Evolutionary conservation across 208 protist species (phyloP), one percentile per base, ranked within the genome.

Genomic region (Acanthamoeba lenticulata): DNA sequence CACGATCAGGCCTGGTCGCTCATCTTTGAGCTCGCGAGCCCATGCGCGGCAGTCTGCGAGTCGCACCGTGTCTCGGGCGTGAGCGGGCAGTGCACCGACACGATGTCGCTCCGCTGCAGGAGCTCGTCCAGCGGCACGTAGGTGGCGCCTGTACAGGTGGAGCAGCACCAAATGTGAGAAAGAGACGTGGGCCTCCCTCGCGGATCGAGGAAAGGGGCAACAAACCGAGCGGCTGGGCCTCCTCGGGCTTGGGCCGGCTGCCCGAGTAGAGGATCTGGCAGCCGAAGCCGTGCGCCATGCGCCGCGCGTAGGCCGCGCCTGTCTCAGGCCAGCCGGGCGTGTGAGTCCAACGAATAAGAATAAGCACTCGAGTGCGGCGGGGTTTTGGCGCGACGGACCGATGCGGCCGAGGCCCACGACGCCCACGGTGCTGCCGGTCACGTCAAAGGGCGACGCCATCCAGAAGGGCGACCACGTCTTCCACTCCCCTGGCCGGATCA

Each of bases 1-100:
- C 49, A 57, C 49, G 49, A 57, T 24, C 49, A 9, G 49, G 49
- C n/a, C n/a, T n/a, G n/a, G n/a, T n/a, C n/a, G n/a, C n/a, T n/a
- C n/a, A n/a, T n/a, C n/a, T 57, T 57, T 57, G 13, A 57, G 49
- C 49, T 57, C 13, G 49, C 49, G 49, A 9, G 49, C 19, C 49
- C 19, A 72, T 29, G 36, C 7, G 29, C 9, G 34, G 3, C 24
- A 15, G 67, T 27, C 27, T 38, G 29, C 27, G 60, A 29, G 6
- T 21, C 1, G 6, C 45, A 44, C 42, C 57, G 42, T 24, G 94
- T 95, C 27, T 85, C 67, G 44, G 90, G n/a, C 0, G 77, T 95
- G 49, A 94, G 93, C 34, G 94, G 94, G 34, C 62, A 90, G 83
- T 95, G 92, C 44, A 95, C 49, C 0, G 67, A 90, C 4, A 95